These are phyloP conservation scores for Pulveroboletus sp. DNA, from an alignment of 768 basidiomycete genomes.

Conservation along the genomic window DNA sequence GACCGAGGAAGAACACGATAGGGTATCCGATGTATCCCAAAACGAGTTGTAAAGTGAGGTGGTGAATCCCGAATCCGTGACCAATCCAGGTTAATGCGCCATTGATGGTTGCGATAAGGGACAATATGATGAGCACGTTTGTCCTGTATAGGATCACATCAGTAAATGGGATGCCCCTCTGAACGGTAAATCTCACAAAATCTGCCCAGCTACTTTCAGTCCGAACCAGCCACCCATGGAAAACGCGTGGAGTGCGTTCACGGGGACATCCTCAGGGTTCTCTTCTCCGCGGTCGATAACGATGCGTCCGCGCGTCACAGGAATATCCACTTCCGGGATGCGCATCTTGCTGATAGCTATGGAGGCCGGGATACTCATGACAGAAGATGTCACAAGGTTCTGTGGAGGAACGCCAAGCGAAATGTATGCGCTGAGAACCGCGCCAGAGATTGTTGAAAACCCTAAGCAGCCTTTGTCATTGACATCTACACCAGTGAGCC, in stretches of 20 bases:
- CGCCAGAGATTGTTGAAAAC: slow-evolving; percentile 91
- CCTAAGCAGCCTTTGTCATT: slow-evolving; percentile 29
- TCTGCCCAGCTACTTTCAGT: slow-evolving; percentile 81
- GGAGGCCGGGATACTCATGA: slow-evolving; percentile 94
- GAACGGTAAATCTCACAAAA: slow-evolving; percentile 48
- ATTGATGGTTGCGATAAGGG: slow-evolving; percentile 78
- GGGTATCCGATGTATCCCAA: slow-evolving; percentile 89
- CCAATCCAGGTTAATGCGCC: slow-evolving; percentile 89
- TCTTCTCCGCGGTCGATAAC: slow-evolving; percentile 74
- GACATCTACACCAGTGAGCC: neutral
- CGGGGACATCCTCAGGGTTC: slow-evolving; percentile 44
- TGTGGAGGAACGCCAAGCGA: slow-evolving; percentile 69
- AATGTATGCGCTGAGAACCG: slow-evolving; percentile 83
- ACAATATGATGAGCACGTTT: slow-evolving; percentile 80
- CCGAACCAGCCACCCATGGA: slow-evolving; percentile 82
- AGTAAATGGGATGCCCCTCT: slow-evolving; percentile 1
- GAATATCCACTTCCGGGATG: slow-evolving; percentile 77
- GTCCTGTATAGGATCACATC: slow-evolving; percentile 39
- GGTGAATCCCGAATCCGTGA: slow-evolving; percentile 75
- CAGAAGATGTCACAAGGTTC: slow-evolving; percentile 81
- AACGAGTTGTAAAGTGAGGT: slow-evolving; percentile 78
- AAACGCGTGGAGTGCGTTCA: slow-evolving; percentile 87
- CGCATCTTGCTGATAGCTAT: slow-evolving; percentile 90
- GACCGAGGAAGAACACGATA: slow-evolving; percentile 67
- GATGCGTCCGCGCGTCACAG: slow-evolving; percentile 77